Conservation (phyloP, 2,329 filamentous ascomycete species). For the Tolypocladium paradoxum region DNA sequence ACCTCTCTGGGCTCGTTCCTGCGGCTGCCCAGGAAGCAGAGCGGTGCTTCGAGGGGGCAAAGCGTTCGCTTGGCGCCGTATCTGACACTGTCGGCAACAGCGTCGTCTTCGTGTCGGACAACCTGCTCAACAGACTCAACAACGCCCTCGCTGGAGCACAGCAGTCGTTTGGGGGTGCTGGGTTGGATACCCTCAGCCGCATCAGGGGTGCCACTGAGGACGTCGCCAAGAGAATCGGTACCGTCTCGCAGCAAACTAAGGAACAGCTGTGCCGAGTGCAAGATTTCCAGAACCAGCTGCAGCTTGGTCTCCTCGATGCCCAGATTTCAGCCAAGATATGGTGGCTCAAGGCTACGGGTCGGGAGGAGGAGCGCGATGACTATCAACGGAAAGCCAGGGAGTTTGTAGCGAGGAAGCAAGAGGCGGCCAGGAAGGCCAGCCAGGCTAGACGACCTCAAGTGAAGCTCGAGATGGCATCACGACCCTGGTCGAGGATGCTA, state of each 20-base stretch:
- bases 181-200: constrained; percentile 8
- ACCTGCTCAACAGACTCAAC: constrained; percentile 12
- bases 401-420: constrained; percentile 27
- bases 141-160: constrained; percentile 11
- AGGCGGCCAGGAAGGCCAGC: constrained; percentile 18
- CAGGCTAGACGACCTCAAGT: constrained; percentile 12
- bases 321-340: constrained; percentile 45
- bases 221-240: constrained; percentile 9
- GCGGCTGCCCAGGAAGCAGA: constrained; percentile 28
- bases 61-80: constrained; percentile 18
- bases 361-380: constrained; percentile 30
- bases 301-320: constrained; percentile 37
- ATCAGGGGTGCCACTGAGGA: constrained; percentile 8
- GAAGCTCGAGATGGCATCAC: constrained; percentile 12
- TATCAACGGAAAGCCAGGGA: constrained; percentile 37
- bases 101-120: constrained; percentile 17
- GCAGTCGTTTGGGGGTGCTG: constrained; percentile 11
- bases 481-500: constrained; percentile 13
- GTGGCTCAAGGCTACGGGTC: constrained; percentile 45
- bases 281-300: constrained; percentile 27
- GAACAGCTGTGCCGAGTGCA: constrained; percentile 11
- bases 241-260: constrained; percentile 7
- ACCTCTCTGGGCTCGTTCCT: constrained; percentile 27
- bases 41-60: constrained; percentile 23
- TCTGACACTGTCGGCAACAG: constrained; percentile 15